Conservation (phyloP, 495 filamentous ascomycete genomes). For the Xylaria acuta region DNA sequence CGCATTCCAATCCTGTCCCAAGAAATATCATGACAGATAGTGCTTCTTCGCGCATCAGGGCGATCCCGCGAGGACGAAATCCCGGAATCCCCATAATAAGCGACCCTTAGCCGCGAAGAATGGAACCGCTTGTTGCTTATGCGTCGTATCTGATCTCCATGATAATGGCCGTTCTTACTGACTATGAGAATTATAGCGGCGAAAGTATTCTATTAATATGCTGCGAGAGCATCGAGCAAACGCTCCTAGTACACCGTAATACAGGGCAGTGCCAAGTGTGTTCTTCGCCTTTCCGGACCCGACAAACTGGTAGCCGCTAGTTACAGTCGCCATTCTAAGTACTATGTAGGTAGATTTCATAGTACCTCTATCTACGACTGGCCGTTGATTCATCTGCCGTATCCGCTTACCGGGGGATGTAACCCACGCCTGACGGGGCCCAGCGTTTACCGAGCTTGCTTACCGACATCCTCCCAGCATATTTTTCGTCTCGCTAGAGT, state of each 20-base stretch:
- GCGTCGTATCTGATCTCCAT: background rate
- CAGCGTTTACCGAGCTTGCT: constrained; percentile 15
- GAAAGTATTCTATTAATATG: background rate
- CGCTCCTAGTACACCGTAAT: too few species aligned
- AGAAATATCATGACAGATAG: background rate
- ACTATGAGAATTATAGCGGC: background rate
- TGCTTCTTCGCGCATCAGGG: background rate
- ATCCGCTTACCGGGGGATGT: constrained; percentile 13
- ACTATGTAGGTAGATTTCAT: too few species aligned
- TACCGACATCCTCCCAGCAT: constrained; percentile 1
- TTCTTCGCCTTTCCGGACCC: background rate
- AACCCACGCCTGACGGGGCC: background rate
- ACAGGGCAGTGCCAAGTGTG: background rate
- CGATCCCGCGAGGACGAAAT: background rate
- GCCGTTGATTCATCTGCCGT: constrained; percentile 13
- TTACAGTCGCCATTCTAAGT: background rate
- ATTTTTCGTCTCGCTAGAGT: background rate
- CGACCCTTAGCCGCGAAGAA: background rate
- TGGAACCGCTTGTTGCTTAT: background rate
- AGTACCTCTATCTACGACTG: background rate
- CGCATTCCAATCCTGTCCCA: too few species aligned
- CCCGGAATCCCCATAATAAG: background rate
- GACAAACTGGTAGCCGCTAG: background rate
- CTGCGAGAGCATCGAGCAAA: background rate
- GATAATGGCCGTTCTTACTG: background rate